Conservation (phyloP, 495 filamentous ascomycete species). For the Rhizodiscina lignyota region DNA sequence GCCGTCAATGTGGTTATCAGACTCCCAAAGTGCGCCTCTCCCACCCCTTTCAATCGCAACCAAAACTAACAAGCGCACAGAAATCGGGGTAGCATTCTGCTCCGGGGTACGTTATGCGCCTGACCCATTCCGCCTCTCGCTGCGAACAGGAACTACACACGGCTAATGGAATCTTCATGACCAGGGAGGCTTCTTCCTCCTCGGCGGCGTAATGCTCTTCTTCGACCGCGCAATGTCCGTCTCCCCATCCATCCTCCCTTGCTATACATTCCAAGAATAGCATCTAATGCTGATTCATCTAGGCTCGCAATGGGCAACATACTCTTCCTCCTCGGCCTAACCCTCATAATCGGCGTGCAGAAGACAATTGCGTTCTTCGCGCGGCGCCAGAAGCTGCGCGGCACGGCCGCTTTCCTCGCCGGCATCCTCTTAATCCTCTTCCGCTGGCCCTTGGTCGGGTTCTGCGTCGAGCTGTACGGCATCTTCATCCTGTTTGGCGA, state of each 20-base stretch:
- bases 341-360: constrained; percentile 81
- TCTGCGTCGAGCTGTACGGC: constrained; percentile 80
- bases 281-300: too few species aligned
- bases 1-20: constrained; percentile 86
- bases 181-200: constrained; percentile 74
- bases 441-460: constrained; percentile 78
- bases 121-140: background rate
- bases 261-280: too few species aligned
- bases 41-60: background rate
- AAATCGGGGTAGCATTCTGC: constrained; percentile 92
- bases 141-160: background rate
- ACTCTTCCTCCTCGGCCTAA: constrained; percentile 91
- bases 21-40: constrained; percentile 67
- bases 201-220: constrained; percentile 87
- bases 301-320: constrained; percentile 85
- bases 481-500: constrained; percentile 90
- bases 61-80: constrained; percentile 26
- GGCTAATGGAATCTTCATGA: background rate
- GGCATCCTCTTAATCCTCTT: constrained; percentile 76
- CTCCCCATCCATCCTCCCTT: too few species aligned
- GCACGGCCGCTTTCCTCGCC: constrained; percentile 73
- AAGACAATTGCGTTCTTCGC: constrained; percentile 91
- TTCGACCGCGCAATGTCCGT: constrained; percentile 87
- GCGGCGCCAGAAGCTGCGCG: constrained; percentile 77
- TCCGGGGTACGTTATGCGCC: constrained; percentile 61